Base-by-base conservation (phyloP, 2,329 filamentous ascomycete species). In the Zelopaecilomyces penicillatus region DNA sequence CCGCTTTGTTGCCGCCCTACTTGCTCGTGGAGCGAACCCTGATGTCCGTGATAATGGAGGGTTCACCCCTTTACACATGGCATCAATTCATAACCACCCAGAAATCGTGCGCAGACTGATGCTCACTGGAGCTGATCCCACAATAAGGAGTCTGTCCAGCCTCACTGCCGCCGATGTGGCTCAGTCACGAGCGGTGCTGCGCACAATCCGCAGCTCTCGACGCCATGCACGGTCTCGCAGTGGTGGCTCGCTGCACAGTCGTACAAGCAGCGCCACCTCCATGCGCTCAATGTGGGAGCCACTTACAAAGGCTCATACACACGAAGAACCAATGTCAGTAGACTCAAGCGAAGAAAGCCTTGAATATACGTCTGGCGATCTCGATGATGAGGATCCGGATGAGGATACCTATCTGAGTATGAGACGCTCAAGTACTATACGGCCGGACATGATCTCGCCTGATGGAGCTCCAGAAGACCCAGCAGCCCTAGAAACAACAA, bases 61-160 rank as follows among this genome's bases (percentile, higher is more conserved):
- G 26, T 91, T 87, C 63, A 88, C 86, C 4, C 81, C 88, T 10
- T 75, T 94, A 67, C 87, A 94, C 62, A 77, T 91, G 58, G 87
- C 88, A 19, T 82, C 85, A 28, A 75, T 94, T 57, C 83, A 85
- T 61, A 79, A 83, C 50, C 82, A 89, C 57, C 69, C 78, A 8
- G 82, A 88, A 58, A 87, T 93, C 52, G 82, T 91, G 10, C 76
- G 83, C 48, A 78, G 84, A 10, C 73, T 95, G 46, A 80, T 90
- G 52, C 71, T 85, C 27, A 76, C 79, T 35, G 85, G 86, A 34
- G 86, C 85, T 3, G 83, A 89, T 63, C 78, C 84, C 30, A 80
- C 75, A 37, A 71, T 85, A 48, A 75, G 81, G 52, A 90, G 81
- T 57, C 65, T 85, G 39, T 80, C 81, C 41, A 83, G 83, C 26